These are phyloP conservation scores for Naganishia vaughanmartiniae DNA, from an alignment of 768 basidiomycete species.

Conservation along the genomic window DNA sequence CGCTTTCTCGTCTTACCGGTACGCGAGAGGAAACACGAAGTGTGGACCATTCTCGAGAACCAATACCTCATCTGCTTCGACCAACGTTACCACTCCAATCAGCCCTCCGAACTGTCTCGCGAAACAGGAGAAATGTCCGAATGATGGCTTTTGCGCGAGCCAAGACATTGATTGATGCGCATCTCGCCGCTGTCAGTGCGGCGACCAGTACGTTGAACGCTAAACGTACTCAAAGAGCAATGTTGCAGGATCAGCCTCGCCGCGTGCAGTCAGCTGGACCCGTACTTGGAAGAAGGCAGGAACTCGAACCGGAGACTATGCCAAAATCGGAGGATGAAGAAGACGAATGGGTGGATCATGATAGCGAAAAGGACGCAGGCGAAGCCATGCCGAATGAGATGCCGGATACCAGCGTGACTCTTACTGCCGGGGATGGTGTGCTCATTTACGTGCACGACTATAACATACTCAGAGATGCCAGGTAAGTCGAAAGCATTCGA, in stretches of 20 bases:
- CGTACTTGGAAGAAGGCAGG: background rate
- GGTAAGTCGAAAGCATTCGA: background rate
- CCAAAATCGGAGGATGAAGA: background rate
- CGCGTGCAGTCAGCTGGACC: background rate
- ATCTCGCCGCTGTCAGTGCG: no score
- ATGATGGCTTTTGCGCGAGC: background rate
- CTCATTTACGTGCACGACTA: background rate
- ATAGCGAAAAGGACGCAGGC: background rate
- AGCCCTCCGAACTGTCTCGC: background rate
- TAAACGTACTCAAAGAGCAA: background rate
- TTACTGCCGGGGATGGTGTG: background rate
- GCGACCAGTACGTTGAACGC: background rate
- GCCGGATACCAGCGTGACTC: background rate
- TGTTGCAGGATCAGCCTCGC: background rate
- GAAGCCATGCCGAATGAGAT: background rate
- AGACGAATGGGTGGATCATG: background rate
- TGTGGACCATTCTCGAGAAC: background rate
- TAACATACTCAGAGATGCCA: background rate
- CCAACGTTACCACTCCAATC: background rate
- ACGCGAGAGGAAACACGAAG: slow-evolving; percentile 1
- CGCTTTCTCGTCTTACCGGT: background rate
- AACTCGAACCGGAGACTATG: background rate
- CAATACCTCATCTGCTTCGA: background rate
- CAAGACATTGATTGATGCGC: background rate
- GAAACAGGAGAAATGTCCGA: background rate